Evolutionary conservation across 1,284 basidiomycete species (phyloP), one percentile per base, ranked within the genome.

Genomic region (Puccinia novopanici): DNA sequence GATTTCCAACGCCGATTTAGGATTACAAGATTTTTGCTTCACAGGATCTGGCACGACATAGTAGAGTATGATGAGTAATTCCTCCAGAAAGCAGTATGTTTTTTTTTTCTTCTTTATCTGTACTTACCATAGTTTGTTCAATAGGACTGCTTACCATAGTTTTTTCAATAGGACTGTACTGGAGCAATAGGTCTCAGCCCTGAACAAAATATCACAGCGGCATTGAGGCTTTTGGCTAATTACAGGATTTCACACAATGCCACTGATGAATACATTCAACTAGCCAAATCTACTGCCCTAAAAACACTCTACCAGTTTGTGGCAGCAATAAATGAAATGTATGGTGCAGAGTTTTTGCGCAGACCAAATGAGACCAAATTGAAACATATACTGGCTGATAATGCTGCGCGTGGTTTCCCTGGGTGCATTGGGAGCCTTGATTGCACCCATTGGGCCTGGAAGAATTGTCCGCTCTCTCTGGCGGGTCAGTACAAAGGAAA

Each of bases 161-260:
- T 45, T 45, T 45, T 45, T 45, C n/a, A n/a, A 15, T 45, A 70
- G 67, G 67, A 70, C 24, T 70, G 67, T n/a, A 24, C n/a, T n/a
- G 42, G 67, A 8, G 17, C 10, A 22, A 24, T 70, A 17, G 67
- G 67, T 48, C 48, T 70, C 22, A 48, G 42, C 22, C 40, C 67
- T 24, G 22, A 48, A 19, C 37, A 70, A n/a, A 70, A 70, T 15
- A 50, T 50, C 22, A 24, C 67, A 5, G 61, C 30, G 13, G 30
- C 61, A 6, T 65, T 65, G 27, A 12, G 61, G 22, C 5, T 65
- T 9, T 24, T 65, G 13, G 61, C 61, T 13, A n/a, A n/a, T n/a
- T 65, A 65, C 27, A 34, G 61, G 8, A 27, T 65, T 17, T 10
- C 24, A 5, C 19, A 24, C 34, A 17, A 75, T 75, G 72, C 72